Evolutionary conservation across 2,329 filamentous ascomycete genomes (phyloP).

Genomic region (Phymatotrichopsis omnivora): DNA sequence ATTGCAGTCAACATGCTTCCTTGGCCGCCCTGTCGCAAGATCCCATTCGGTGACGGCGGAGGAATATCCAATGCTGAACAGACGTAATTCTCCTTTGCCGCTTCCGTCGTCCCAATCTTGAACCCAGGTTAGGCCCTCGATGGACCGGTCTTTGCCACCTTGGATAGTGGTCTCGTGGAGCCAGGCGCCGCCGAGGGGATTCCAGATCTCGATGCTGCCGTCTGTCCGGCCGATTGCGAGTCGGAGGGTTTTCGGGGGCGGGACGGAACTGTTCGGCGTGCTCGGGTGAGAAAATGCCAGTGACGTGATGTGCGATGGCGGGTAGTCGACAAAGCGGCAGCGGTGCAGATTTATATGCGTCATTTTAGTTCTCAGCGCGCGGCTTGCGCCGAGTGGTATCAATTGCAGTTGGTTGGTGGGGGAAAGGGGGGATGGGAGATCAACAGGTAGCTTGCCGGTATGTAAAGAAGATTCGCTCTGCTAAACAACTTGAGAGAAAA

Average conservation of each 20-base stretch:
- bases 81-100: conserved; percentile 55
- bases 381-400: too few species aligned
- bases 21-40: conserved; percentile 63
- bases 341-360: conserved; percentile 54
- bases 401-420: not conserved
- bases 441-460: too few species aligned
- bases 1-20: conserved; percentile 77
- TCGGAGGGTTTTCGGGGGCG: conserved; percentile 50
- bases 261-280: conserved; percentile 40
- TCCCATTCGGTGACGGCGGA: conserved; percentile 93
- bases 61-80: conserved; percentile 95
- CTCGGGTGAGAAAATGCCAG: conserved; percentile 80
- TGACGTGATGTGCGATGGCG: conserved; percentile 83
- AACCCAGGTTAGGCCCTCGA: conserved; percentile 87
- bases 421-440: too few species aligned
- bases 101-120: conserved; percentile 68
- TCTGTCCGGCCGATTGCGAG: conserved; percentile 87
- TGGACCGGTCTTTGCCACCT: conserved; percentile 73
- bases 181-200: conserved; percentile 72
- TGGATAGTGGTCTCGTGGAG: conserved; percentile 78
- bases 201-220: conserved; percentile 97
- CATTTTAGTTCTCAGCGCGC: conserved; percentile 16
- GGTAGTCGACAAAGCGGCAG: conserved; percentile 89
- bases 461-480: too few species aligned
- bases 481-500: too few species aligned